phyloP scores from a whole-genome alignment of 768 basidiomycete species.

The Kwoniella sp. region DNA sequence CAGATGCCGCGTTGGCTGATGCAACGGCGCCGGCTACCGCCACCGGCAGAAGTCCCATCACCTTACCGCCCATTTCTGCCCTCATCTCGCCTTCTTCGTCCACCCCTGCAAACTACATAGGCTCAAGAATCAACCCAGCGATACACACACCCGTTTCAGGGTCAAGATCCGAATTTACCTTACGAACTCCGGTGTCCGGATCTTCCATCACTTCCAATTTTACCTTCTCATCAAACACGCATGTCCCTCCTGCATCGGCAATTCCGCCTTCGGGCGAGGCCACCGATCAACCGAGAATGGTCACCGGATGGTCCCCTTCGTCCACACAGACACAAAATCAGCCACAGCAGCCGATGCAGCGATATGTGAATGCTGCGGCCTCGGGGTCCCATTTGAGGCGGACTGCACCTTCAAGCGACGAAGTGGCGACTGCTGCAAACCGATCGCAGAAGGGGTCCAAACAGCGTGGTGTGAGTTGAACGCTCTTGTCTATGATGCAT shows the following conservation, averaged over 20 bases:
- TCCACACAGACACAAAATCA: not conserved
- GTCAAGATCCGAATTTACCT: not conserved
- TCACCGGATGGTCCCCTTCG: not conserved
- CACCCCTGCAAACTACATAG: not conserved
- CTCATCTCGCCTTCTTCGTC: conserved; percentile 3
- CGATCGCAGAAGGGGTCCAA: not conserved
- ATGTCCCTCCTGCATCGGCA: not conserved
- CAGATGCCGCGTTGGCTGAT: conserved; percentile 15
- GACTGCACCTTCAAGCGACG: not conserved
- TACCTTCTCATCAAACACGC: not conserved
- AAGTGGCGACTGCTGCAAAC: not conserved
- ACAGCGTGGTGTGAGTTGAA: not conserved
- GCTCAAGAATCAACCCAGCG: not conserved
- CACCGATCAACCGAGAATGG: conserved; percentile 10
- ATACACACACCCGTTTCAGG: not conserved
- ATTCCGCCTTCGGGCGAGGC: not conserved
- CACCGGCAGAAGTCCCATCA: conserved; percentile 3
- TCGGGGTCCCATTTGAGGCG: not conserved
- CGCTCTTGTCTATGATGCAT: not conserved
- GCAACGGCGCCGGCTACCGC: not conserved
- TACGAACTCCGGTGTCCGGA: not conserved
- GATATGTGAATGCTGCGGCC: not conserved
- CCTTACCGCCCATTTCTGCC: conserved; percentile 10
- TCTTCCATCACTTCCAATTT: not conserved
- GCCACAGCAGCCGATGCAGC: not conserved